phyloP scores from a whole-genome alignment of 129 eudicot species.

The Gnaphalium uliginosum region DNA sequence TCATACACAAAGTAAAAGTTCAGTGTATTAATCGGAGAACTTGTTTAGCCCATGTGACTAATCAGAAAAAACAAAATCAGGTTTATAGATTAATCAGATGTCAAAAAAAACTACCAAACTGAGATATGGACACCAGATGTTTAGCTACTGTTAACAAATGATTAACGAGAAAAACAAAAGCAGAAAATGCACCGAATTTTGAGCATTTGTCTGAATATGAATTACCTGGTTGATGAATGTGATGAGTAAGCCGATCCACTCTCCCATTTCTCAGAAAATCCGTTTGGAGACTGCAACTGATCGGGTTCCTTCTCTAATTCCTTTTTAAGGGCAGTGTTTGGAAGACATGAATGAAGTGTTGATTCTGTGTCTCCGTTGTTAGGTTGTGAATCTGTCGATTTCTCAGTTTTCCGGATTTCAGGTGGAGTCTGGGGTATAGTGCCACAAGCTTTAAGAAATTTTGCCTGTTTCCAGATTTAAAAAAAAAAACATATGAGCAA shows the following conservation, averaged over 20 bases:
- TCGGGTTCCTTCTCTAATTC: slow-evolving; percentile 44
- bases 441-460: slow-evolving; percentile 83
- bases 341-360: slow-evolving; percentile 49
- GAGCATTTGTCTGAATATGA: slow-evolving; percentile 4
- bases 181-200: not conserved
- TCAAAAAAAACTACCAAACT: not conserved
- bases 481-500: not conserved
- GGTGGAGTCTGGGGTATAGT: slow-evolving; percentile 79
- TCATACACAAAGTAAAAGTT: not conserved
- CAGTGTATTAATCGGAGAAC: not conserved
- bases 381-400: slow-evolving; percentile 33
- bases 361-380: slow-evolving; percentile 28
- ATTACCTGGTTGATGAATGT: slow-evolving; percentile 52
- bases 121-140: not conserved
- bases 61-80: too few species aligned
- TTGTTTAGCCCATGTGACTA: slow-evolving; percentile 14
- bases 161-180: slow-evolving; percentile 3
- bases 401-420: slow-evolving; percentile 54
- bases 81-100: slow-evolving; percentile 5
- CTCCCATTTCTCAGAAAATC: slow-evolving; percentile 37
- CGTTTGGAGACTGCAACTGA: slow-evolving; percentile 46
- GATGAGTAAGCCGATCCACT: slow-evolving; percentile 37
- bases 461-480: slow-evolving; percentile 55
- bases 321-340: slow-evolving; percentile 45
- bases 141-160: slow-evolving; percentile 12